phyloP scores from a whole-genome alignment of 306 rosid genomes.

The Castanopsis chinensis region DNA sequence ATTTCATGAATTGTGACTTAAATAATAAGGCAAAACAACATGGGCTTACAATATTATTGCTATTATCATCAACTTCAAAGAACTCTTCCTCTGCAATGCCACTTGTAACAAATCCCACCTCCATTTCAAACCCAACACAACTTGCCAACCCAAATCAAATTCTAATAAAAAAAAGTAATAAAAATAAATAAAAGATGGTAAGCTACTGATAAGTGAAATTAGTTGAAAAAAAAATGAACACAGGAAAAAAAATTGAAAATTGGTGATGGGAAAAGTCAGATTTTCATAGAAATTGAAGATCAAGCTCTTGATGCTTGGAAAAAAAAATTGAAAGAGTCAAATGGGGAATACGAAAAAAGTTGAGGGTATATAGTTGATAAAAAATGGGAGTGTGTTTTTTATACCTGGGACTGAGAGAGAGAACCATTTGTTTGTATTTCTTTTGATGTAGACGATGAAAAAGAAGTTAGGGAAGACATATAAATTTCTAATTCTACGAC shows the following conservation, averaged over 20 bases:
- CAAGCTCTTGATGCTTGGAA: neutral
- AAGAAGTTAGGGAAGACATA: neutral
- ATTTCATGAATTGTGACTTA: neutral
- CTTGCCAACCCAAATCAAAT: conserved; percentile 22
- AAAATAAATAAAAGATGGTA: neutral
- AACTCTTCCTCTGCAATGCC: conserved; percentile 45
- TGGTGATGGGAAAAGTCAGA: neutral
- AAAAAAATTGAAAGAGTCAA: neutral
- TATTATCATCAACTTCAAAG: conserved; percentile 40
- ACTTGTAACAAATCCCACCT: conserved; percentile 51
- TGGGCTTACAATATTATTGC: conserved; percentile 46
- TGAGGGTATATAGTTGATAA: neutral
- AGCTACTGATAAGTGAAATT: neutral
- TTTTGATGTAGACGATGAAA: neutral
- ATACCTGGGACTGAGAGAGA: neutral
- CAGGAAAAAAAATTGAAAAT: neutral
- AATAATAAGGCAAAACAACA: conserved; percentile 2
- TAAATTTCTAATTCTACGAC: no score
- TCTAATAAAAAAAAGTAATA: conserved; percentile 6
- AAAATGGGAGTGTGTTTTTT: neutral
- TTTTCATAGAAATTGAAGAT: neutral
- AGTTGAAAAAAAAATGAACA: neutral
- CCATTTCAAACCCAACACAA: conserved; percentile 38
- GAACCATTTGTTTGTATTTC: neutral
- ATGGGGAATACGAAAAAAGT: neutral